Conservation (phyloP, 306 rosid genomes). For the Quillaja saponaria region DNA sequence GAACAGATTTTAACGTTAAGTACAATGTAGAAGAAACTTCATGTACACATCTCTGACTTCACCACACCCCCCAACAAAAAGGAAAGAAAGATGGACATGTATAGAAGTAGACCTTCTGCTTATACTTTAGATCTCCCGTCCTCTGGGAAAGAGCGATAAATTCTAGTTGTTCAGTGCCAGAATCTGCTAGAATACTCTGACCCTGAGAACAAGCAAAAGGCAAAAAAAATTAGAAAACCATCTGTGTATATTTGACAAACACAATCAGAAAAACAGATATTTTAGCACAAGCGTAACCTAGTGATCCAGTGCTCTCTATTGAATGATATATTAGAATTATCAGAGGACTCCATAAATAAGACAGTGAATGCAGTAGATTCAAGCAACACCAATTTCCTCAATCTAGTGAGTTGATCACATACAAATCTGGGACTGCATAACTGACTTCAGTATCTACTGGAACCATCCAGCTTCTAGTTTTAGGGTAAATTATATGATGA, state of each 20-base stretch:
- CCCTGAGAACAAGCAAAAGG: constrained; percentile 61
- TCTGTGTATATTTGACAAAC: constrained; percentile 2
- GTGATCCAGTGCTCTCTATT: background rate
- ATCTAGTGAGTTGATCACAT: constrained; percentile 9
- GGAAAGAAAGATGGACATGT: background rate
- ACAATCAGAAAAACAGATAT: constrained; percentile 23
- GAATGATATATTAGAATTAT: background rate
- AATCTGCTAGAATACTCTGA: constrained; percentile 86
- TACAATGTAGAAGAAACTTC: background rate
- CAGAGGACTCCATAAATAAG: constrained; percentile 7
- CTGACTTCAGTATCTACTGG: constrained; percentile 16
- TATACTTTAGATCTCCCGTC: constrained; percentile 93
- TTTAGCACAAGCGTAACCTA: constrained; percentile 12
- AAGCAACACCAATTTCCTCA: constrained; percentile 22
- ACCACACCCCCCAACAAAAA: background rate
- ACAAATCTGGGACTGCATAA: constrained; percentile 21
- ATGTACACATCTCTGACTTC: background rate
- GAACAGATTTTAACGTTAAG: constrained; percentile 12
- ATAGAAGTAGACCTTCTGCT: constrained; percentile 64
- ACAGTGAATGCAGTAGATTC: constrained; percentile 8
- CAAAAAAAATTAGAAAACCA: constrained; percentile 30
- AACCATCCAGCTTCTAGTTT: too few relatives aligned
- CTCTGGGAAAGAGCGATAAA: constrained; percentile 96
- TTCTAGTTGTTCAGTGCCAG: constrained; percentile 97
- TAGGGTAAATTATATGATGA: background rate